Conservation (phyloP, 2,329 filamentous ascomycete species). For the Ophiostoma australiae region DNA sequence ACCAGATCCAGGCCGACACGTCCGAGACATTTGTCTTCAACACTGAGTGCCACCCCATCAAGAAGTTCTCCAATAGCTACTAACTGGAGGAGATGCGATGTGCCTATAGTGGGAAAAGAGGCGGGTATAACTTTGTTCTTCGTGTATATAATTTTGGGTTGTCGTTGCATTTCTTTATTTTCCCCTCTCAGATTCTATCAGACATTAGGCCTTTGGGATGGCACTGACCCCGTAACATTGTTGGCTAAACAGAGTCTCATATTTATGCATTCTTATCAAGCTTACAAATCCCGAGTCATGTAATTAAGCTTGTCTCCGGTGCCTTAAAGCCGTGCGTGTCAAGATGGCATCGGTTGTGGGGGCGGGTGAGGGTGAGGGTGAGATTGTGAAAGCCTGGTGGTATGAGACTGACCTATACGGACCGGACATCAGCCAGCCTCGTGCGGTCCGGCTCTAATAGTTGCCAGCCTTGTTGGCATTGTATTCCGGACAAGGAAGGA, state of each 20-base stretch:
- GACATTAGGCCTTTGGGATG: too few relatives aligned
- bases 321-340: not conserved
- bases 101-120: not conserved
- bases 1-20: slow-evolving; percentile 45
- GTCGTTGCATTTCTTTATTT: too few relatives aligned
- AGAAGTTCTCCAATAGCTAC: slow-evolving; percentile 6
- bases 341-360: not conserved
- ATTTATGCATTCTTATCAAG: not conserved
- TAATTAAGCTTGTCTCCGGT: not conserved
- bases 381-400: not conserved
- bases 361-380: not conserved
- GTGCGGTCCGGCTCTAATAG: not conserved
- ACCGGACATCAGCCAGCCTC: not conserved
- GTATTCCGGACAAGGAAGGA: not conserved
- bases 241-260: too few relatives aligned
- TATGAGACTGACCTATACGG: not conserved
- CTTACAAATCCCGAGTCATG: not conserved
- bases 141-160: not conserved
- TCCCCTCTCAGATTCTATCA: too few relatives aligned
- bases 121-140: not conserved
- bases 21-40: slow-evolving; percentile 49
- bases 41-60: slow-evolving; percentile 44
- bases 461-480: not conserved
- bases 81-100: not conserved
- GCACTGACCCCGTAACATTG: too few relatives aligned